A percentile compares a stretch with the other conserved stretches of the same genome.
Conservation (phyloP, 257 asterid genomes). For the Verbena officinalis region DNA sequence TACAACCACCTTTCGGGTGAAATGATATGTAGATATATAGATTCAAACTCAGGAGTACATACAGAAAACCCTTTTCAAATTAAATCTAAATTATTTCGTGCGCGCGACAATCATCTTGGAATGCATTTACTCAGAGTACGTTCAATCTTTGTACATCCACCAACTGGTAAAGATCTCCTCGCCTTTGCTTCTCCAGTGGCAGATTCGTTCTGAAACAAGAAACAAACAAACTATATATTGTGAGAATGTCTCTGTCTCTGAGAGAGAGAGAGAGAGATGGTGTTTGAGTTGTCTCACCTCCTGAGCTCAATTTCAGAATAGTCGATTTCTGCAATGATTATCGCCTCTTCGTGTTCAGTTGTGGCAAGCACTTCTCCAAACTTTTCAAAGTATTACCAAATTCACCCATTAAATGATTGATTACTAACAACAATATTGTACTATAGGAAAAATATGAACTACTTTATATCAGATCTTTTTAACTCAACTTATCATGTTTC, state of each 20-base stretch:
- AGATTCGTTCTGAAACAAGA: conserved; percentile 62
- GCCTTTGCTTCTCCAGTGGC: conserved; percentile 87
- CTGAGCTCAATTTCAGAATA: conserved; percentile 74
- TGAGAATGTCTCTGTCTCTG: neutral
- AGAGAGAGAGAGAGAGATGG: neutral
- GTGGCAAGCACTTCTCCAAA: conserved; percentile 91
- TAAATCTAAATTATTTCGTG: too few relatives aligned
- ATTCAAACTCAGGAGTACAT: too few relatives aligned
- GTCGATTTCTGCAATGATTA: conserved; percentile 76
- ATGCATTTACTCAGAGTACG: conserved; percentile 39
- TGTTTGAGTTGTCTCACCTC: conserved; percentile 56
- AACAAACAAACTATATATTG: neutral
- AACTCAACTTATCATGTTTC: neutral
- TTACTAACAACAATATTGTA: neutral
- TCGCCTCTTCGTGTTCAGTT: conserved; percentile 82
- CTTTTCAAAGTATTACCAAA: conserved; percentile 40
- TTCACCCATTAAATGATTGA: neutral
- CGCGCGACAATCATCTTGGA: neutral
- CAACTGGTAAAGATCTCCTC: conserved; percentile 93
- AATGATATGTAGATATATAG: too few relatives aligned
- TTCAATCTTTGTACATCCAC: conserved; percentile 74
- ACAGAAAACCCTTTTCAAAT: too few relatives aligned
- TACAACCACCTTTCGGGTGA: too few relatives aligned
- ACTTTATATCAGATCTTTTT: neutral
- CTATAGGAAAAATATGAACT: neutral